A percentile compares a stretch with the other conserved stretches of the same genome.
Conservation (phyloP, 345 rosid genomes). For the Eucalyptus tenuipes region DNA sequence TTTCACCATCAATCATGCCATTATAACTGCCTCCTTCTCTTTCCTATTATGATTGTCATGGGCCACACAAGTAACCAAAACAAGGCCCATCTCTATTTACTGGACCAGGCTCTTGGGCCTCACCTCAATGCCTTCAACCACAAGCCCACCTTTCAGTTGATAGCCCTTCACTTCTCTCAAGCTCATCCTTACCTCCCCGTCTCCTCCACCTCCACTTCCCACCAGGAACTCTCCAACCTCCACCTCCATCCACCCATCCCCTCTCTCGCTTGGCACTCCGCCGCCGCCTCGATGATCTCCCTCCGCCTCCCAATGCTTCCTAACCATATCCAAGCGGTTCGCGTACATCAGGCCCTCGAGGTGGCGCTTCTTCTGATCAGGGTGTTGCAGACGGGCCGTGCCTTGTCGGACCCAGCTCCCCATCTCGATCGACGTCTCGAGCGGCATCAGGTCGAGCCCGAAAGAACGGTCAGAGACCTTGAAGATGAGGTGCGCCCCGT, state of each 20-base stretch:
- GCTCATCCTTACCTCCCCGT: constrained; percentile 38
- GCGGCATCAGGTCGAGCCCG: constrained; percentile 41
- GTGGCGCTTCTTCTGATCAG: background rate
- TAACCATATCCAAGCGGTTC: background rate
- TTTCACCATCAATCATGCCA: background rate
- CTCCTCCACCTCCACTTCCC: background rate
- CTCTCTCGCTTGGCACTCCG: constrained; percentile 13
- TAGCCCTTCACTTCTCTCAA: constrained; percentile 55
- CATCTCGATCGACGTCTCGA: constrained; percentile 18
- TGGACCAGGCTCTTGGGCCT: constrained; percentile 26
- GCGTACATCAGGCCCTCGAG: background rate
- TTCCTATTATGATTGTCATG: background rate
- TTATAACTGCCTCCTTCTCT: background rate
- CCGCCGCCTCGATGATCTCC: background rate
- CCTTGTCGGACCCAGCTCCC: background rate
- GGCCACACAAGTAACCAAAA: background rate
- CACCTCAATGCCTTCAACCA: constrained; percentile 67
- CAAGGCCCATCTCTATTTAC: background rate
- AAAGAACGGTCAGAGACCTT: constrained; percentile 18
- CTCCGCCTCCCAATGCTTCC: background rate
- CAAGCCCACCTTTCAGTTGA: constrained; percentile 61
- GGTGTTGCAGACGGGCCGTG: background rate
- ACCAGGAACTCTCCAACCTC: constrained; percentile 49
- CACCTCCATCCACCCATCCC: constrained; percentile 74
- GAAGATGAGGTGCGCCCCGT: constrained; percentile 40